These are phyloP conservation scores for Euphrasia confusa DNA, from an alignment of 257 asterid species.

Conservation along the genomic window DNA sequence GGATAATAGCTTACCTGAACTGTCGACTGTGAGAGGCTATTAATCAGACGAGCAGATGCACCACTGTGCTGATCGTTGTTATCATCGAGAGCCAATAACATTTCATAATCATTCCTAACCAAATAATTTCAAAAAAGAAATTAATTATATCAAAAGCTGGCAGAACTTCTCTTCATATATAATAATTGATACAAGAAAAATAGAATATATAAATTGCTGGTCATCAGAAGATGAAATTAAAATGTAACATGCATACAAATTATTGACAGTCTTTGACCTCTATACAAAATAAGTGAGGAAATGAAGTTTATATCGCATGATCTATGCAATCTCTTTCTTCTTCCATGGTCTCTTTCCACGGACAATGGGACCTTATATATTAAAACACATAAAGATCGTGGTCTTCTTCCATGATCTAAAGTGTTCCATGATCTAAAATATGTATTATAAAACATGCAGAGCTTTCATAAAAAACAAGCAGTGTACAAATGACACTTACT, in stretches of 20 bases:
- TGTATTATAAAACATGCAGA: too few relatives aligned
- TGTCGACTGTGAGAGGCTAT: constrained; percentile 78
- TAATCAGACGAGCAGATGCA: constrained; percentile 57
- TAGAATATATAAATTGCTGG: neutral
- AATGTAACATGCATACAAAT: neutral
- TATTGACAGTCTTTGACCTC: neutral
- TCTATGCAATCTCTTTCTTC: neutral
- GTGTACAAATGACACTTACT: constrained; percentile 47
- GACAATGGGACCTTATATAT: neutral
- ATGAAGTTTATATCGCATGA: neutral
- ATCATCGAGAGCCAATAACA: constrained; percentile 90
- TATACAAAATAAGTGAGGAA: neutral
- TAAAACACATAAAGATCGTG: neutral
- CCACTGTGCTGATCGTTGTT: constrained; percentile 65
- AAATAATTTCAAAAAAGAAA: constrained; percentile 13
- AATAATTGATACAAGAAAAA: neutral
- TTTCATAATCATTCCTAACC: constrained; percentile 79
- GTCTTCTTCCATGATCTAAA: neutral
- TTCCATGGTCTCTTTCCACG: neutral
- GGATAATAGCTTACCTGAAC: constrained; percentile 53
- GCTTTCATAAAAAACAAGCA: neutral
- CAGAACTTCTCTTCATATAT: neutral
- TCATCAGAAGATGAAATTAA: constrained; percentile 3
- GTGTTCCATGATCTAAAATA: too few relatives aligned
- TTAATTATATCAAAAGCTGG: neutral